Evolutionary conservation across 768 basidiomycete species (phyloP).

Genomic region (Phaffia tasmanica): DNA sequence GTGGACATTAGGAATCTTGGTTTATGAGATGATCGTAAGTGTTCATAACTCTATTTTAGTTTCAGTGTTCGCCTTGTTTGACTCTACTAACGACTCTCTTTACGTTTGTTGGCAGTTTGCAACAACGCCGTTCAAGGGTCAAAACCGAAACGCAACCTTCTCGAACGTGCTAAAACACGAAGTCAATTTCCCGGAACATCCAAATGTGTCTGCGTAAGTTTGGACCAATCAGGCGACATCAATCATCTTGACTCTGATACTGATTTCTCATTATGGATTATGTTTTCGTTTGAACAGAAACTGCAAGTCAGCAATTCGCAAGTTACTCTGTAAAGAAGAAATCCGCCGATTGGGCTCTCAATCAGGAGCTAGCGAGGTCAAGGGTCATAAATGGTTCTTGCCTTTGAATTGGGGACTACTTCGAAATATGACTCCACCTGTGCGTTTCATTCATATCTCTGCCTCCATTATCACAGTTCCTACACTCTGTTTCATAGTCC

Average conservation of each 20-base stretch:
- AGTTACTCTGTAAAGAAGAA: constrained; percentile 87
- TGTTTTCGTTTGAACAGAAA: constrained; percentile 45
- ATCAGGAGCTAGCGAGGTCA: constrained; percentile 95
- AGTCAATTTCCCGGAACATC: constrained; percentile 68
- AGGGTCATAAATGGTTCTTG: constrained; percentile 95
- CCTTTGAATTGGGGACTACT: constrained; percentile 95
- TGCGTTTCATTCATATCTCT: constrained; percentile 41
- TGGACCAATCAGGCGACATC: constrained; percentile 27
- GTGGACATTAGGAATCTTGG: constrained; percentile 97
- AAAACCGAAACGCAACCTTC: constrained; percentile 88
- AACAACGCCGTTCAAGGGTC: constrained; percentile 97
- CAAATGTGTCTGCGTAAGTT: constrained; percentile 23
- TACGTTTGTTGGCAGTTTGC: constrained; percentile 55
- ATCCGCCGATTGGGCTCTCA: constrained; percentile 73
- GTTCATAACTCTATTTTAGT: background rate
- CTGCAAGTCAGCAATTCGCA: constrained; percentile 74
- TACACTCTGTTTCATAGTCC: constrained; percentile 1
- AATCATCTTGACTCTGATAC: background rate
- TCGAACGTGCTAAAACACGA: constrained; percentile 80
- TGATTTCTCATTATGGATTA: constrained; percentile 17
- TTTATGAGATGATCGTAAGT: constrained; percentile 71
- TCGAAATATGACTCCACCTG: constrained; percentile 83
- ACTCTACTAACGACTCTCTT: background rate
- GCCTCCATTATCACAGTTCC: background rate
- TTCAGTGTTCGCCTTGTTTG: background rate